Base-by-base conservation (phyloP, 2,329 filamentous ascomycete genomes). In the Fusarium transvaalense region DNA sequence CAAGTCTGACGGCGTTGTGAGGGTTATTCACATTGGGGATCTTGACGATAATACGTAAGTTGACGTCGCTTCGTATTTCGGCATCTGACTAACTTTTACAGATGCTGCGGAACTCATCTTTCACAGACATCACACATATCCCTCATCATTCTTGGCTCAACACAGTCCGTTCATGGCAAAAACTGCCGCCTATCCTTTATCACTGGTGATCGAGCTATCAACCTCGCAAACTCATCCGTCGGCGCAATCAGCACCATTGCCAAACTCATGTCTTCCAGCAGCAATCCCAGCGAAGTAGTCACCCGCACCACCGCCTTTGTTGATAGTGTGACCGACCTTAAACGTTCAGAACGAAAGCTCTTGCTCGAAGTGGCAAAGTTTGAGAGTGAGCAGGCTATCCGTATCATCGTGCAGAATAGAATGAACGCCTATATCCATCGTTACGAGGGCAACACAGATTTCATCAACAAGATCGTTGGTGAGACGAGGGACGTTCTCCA, bases 61-160 rank as follows among this genome's bases (percentile, higher is more conserved):
- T 4, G 23, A 6, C 1, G 1, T 1, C 1, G 1, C 0, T 10
- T 6, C 5, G 0, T 7, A 8, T 3, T 1, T 9, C 10, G 0
- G 5, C 13, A 3, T 3, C 1, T 12, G 25, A 25, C 60, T 64
- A 4, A 64, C 21, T 4, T 13, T 8, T 0, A 1, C 5, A 76
- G 76, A 12, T 77, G 76, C 45, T 78, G 76, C 5, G 76, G 76
- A 5, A 78, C 76, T 5, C 76, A 78, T 17, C 64, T 78, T 0
- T 64, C 71, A 0, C 74, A 77, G 39, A 78, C 76, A 3, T 77
- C 76, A 0, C 76, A 78, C 43, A 71, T 78, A 8, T 66, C 69
- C 1, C 75, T 78, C 14, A 68, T 78, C 15, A 57, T 78, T 0
- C 56, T 78, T 4, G 74, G 74, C 3, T 66, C 71, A 10, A 74